Evolutionary conservation across 2,329 filamentous ascomycete genomes (phyloP).

Genomic region (Trichoderma oligosporum): DNA sequence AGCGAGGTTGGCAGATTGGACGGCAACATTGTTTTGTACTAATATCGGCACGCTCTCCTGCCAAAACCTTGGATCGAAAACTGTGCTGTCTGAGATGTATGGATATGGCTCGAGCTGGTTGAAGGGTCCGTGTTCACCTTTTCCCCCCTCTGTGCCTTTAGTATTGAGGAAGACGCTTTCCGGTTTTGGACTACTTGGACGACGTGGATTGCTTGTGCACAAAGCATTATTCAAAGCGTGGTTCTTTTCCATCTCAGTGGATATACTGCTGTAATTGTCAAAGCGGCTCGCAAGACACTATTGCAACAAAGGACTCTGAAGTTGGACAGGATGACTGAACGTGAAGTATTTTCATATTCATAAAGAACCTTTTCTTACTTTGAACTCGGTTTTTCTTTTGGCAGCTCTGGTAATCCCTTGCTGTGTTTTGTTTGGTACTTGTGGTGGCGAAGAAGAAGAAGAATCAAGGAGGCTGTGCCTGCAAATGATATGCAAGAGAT

Average conservation of each 20-base stretch:
- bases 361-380: too few species aligned
- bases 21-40: constrained; percentile 31
- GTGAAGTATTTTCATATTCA: too few species aligned
- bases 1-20: constrained; percentile 38
- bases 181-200: not conserved
- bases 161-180: not conserved
- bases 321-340: too few species aligned
- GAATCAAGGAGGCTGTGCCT: not conserved
- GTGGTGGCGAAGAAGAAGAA: not conserved
- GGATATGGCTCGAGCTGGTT: not conserved
- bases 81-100: constrained; percentile 6
- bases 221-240: not conserved
- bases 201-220: not conserved
- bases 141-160: not conserved
- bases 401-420: too few species aligned
- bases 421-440: too few species aligned
- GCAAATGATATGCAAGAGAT: not conserved
- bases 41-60: constrained; percentile 34
- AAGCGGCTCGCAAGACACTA: not conserved
- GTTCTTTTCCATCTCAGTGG: not conserved
- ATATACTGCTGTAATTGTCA: too few species aligned
- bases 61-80: constrained; percentile 37
- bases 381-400: too few species aligned
- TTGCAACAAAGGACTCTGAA: not conserved
- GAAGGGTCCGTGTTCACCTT: not conserved